phyloP scores from a whole-genome alignment of 805 yeast species.

The Yamadazyma nakazawae region DNA sequence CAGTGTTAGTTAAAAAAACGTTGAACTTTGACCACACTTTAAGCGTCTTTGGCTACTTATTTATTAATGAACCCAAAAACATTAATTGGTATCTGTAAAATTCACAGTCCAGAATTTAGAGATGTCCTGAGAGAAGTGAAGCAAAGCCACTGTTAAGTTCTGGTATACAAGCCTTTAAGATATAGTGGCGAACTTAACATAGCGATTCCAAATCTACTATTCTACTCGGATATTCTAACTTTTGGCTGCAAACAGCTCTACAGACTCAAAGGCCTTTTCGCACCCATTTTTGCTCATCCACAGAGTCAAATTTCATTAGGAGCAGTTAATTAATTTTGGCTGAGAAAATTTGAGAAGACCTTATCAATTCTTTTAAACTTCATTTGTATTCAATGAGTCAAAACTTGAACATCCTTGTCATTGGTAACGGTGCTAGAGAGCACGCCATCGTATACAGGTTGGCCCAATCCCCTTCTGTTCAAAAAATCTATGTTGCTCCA shows the following conservation, averaged over 20 bases:
- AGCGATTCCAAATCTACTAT: too few relatives aligned
- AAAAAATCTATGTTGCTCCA: conserved; percentile 84
- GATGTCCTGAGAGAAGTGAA: neutral
- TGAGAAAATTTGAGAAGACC: conserved; percentile 5
- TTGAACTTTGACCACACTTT: too few relatives aligned
- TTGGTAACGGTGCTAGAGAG: conserved; percentile 99
- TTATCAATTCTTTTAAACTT: neutral
- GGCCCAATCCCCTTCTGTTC: conserved; percentile 70
- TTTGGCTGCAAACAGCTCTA: neutral
- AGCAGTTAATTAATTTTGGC: conserved; percentile 6
- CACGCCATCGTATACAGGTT: conserved; percentile 95
- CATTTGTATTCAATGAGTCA: neutral
- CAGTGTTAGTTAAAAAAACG: too few relatives aligned
- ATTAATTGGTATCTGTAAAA: too few relatives aligned
- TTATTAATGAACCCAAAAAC: too few relatives aligned
- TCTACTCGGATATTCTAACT: too few relatives aligned
- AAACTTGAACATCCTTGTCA: conserved; percentile 61
- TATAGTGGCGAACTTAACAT: too few relatives aligned
- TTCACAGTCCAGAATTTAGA: neutral
- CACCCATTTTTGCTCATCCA: neutral
- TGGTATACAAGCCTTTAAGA: too few relatives aligned
- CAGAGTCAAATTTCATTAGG: conserved; percentile 7
- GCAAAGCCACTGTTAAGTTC: too few relatives aligned
- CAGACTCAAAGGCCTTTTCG: neutral
- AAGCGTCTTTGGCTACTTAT: too few relatives aligned